phyloP scores from a whole-genome alignment of 768 basidiomycete genomes.

The Phlebiopsis flavidoalba region DNA sequence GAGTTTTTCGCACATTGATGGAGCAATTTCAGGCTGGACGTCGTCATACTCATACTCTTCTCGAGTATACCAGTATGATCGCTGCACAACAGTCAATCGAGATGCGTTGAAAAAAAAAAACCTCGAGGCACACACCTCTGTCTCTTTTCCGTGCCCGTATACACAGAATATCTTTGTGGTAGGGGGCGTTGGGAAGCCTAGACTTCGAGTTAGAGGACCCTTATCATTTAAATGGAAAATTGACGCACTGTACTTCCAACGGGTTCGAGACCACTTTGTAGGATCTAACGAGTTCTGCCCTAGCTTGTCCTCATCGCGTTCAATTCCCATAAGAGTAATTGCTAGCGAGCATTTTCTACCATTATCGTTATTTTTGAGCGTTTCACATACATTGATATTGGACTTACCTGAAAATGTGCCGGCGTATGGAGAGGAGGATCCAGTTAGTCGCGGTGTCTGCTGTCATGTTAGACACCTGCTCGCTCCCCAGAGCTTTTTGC shows the following conservation, averaged over 20 bases:
- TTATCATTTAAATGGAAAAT: background rate
- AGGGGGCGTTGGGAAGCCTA: slow-evolving; percentile 84
- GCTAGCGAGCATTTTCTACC: slow-evolving; percentile 68
- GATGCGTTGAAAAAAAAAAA: slow-evolving; percentile 6
- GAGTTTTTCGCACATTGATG: slow-evolving; percentile 42
- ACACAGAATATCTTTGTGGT: slow-evolving; percentile 90
- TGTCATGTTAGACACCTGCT: slow-evolving; percentile 60
- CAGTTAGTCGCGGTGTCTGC: slow-evolving; percentile 68
- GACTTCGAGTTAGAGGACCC: background rate
- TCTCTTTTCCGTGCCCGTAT: slow-evolving; percentile 95
- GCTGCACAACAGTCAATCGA: slow-evolving; percentile 31
- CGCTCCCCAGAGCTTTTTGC: slow-evolving; percentile 13
- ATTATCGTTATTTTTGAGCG: background rate
- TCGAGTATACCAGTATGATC: slow-evolving; percentile 87
- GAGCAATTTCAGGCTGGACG: slow-evolving; percentile 36
- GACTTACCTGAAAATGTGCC: slow-evolving; percentile 64
- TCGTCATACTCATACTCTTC: slow-evolving; percentile 68
- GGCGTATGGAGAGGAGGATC: slow-evolving; percentile 84
- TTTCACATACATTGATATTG: background rate
- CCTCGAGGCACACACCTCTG: slow-evolving; percentile 52
- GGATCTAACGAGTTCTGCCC: slow-evolving; percentile 66
- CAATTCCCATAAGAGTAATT: slow-evolving; percentile 92
- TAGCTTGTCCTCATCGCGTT: slow-evolving; percentile 62
- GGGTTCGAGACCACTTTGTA: slow-evolving; percentile 93
- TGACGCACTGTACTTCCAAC: slow-evolving; percentile 61